Percentiles rank a stretch among this genome's conserved stretches.
These are phyloP conservation scores for Metrosideros polymorpha DNA, from an alignment of 441 rosid species.

Conservation along the genomic window DNA sequence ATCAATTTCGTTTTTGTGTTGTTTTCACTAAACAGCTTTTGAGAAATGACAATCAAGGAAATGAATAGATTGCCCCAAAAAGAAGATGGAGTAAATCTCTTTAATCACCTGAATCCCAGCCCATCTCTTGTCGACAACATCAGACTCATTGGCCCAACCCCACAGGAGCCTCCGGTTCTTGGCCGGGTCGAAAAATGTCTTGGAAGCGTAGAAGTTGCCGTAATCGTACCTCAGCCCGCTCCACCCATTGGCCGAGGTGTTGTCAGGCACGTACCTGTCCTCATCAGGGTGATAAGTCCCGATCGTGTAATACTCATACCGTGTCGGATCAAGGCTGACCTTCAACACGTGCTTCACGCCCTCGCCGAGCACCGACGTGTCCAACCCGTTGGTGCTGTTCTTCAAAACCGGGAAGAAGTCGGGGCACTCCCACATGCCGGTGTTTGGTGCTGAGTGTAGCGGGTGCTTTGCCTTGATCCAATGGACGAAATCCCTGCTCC, in stretches of 20 bases:
- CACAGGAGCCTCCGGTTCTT: not conserved
- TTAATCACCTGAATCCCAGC: not conserved
- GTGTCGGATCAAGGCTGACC: not conserved
- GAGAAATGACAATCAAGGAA: too few species aligned
- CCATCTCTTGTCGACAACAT: not conserved
- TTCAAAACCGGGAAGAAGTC: too few species aligned
- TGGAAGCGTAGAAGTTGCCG: not conserved
- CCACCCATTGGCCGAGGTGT: not conserved
- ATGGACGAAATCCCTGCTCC: too few species aligned
- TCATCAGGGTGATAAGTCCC: not conserved
- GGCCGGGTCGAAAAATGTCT: not conserved
- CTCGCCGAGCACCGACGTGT: not conserved
- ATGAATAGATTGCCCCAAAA: too few species aligned
- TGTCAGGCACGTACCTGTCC: not conserved
- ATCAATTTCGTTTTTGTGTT: too few species aligned
- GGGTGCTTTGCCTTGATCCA: not conserved
- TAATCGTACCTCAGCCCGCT: not conserved
- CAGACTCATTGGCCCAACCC: not conserved
- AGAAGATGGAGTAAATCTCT: too few species aligned
- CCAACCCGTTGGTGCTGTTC: not conserved
- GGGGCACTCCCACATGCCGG: too few species aligned
- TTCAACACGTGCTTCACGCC: not conserved
- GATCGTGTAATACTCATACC: not conserved
- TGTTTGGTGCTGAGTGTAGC: not conserved
- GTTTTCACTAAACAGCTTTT: too few species aligned